phyloP scores from a whole-genome alignment of 148 eudicot genomes.

The Cornus kousa region DNA sequence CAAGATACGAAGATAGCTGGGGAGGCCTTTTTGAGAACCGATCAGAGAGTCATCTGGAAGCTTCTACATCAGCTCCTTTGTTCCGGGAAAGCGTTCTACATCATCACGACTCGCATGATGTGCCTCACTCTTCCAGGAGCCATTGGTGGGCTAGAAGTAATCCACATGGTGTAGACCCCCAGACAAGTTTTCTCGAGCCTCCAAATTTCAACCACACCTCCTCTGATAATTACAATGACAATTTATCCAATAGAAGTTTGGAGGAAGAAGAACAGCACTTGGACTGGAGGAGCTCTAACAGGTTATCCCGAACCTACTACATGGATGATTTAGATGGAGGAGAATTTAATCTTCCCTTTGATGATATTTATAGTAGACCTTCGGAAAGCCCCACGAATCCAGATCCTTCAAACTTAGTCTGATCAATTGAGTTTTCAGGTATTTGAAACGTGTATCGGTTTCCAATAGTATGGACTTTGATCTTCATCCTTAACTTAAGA shows the following conservation, averaged over 20 bases:
- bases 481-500: neutral
- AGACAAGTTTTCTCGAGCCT: slow-evolving; percentile 58
- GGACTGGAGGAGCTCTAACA: slow-evolving; percentile 42
- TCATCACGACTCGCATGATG: slow-evolving; percentile 29
- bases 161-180: slow-evolving; percentile 16
- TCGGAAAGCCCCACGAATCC: slow-evolving; percentile 25
- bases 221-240: slow-evolving; percentile 21
- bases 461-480: neutral
- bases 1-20: slow-evolving; percentile 33
- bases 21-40: slow-evolving; percentile 34
- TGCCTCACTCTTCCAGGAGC: slow-evolving; percentile 16
- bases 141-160: slow-evolving; percentile 53
- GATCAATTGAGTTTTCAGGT: slow-evolving; percentile 12
- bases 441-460: slow-evolving; percentile 9
- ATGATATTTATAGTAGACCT: slow-evolving; percentile 51
- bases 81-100: slow-evolving; percentile 49
- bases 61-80: slow-evolving; percentile 63
- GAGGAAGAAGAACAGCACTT: slow-evolving; percentile 40
- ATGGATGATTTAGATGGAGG: slow-evolving; percentile 46
- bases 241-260: slow-evolving; percentile 28
- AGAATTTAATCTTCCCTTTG: slow-evolving; percentile 71
- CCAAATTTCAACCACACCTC: slow-evolving; percentile 38
- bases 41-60: slow-evolving; percentile 44
- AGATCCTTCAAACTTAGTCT: slow-evolving; percentile 27
- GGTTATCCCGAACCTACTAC: slow-evolving; percentile 41